Base-by-base conservation (phyloP, 2,329 filamentous ascomycete species). In the Sporothrix luriei region DNA sequence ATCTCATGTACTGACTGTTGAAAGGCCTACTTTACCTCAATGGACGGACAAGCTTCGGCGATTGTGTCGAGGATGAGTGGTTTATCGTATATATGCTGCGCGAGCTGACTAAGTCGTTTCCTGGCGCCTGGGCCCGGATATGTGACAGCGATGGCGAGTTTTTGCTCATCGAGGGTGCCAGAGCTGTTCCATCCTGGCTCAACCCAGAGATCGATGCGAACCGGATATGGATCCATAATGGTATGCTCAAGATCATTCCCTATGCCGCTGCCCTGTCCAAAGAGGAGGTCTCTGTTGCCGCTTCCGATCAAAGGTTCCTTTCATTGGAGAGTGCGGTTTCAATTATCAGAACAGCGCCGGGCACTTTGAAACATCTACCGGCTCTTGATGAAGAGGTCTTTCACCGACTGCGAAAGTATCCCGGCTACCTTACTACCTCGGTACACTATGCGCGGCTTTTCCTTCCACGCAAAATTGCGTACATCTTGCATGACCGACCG, bases 1-100 rank as follows among this genome's bases (percentile, higher is more conserved):
- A 33, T n/a, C 3, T 43, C 26, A 16, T 46, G 1, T 9, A 43
- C 21, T 69, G 16, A 54, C 57, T 24, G 1, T 33, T 38, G 0
- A 14, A 6, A 85, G 85, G 84, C 0, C 76, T 87, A 10, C 76
- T 83, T n/a, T 88, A 89, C 73, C 84, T 99, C 6, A 86, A 88
- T 72, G 94, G 94, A 24, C 83, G 84, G 66, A 95, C 93, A 0
- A 91, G 94, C 77, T 98, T 93, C 76, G 94, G 94, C 10, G 96
- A 99, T 79, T 95, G 93, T 0, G 89, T 98, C 4, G 94, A 97
- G 76, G 95, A 99, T 75, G 96, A 99, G 81, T 99, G 95, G 96
- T 86, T 98, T 6, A 90, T 98, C 71, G 94, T 98, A 24, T 97
- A 94, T 80, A 82, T 98, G 5, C 83, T 99, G 40, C 88, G 91